Evolutionary conservation across 768 basidiomycete species (phyloP), one percentile per base, ranked within the genome.

Genomic region (Tephrocybe rancida): DNA sequence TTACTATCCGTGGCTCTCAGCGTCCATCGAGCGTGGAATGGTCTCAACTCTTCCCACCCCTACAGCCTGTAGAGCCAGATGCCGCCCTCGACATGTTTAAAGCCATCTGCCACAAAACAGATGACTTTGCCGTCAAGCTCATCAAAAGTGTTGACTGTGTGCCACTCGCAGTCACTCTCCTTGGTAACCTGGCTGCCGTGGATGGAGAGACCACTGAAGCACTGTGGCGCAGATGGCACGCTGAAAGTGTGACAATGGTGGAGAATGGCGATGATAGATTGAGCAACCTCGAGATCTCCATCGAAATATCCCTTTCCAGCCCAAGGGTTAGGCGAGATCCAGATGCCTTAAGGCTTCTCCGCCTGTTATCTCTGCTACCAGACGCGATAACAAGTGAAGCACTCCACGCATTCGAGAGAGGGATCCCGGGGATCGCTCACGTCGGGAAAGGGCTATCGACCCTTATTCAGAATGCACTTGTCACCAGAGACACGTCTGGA

Each of bases 1-100:
- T 73, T 8, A 73, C 70, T 0, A 61, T 67, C 48, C 66, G 71
- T 1, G 70, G 69, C 27, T 65, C 68, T 14, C 64, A 69, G 32
- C 50, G 60, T 32, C 70, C 71, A 4, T 53, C 60, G 5, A 61
- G 64, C 2, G 61, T 65, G 4, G 43, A 54, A 14, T 70, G 68
- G 68, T 54, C 60, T 3, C 46, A 61, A 9, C 42, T 63, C 9
- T 43, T 68, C 29, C 61, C 67, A 5, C 67, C 68, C 2, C 43
- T 73, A 2, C 57, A 60, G 35, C 67, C 69, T 11, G 44, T 73
- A 16, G 61, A 62, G 2, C 34, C 66, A 8, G 52, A 61, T 16
- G 62, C 64, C 5, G 68, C 71, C 2, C 45, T 52, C 1, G 30
- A 56, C 3, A 66, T 68, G 11, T 68, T 70, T 32, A 52, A 57